These are phyloP conservation scores for Pythium dissimile DNA, from an alignment of 352 stramenopile genomes.

Conservation along the genomic window DNA sequence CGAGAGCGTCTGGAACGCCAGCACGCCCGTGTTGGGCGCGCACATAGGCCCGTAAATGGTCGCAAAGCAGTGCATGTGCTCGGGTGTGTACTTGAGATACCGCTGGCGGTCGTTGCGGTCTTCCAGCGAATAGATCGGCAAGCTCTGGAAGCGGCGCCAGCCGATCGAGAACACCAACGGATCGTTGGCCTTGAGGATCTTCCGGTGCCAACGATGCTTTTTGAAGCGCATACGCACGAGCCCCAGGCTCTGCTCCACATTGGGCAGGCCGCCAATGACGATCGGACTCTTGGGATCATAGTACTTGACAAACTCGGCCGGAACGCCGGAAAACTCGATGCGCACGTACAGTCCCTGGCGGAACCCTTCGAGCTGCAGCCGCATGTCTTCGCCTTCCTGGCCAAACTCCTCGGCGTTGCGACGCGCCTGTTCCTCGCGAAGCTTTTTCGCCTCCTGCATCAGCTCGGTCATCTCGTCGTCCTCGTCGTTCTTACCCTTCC, in stretches of 20 bases:
- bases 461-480: conserved; percentile 88
- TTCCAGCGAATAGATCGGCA: conserved; percentile 98
- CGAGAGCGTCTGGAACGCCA: conserved; percentile 96
- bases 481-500: conserved; percentile 39
- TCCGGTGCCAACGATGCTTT: conserved; percentile 98
- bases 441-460: conserved; percentile 77
- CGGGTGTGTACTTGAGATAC: conserved; percentile 99
- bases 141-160: conserved; percentile 98
- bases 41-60: conserved; percentile 96
- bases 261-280: conserved; percentile 93
- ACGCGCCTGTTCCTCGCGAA: conserved; percentile 76
- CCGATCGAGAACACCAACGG: conserved; percentile 98
- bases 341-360: conserved; percentile 96
- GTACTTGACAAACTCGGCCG: conserved; percentile 93
- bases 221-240: conserved; percentile 97
- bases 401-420: conserved; percentile 95
- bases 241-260: conserved; percentile 94
- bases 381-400: conserved; percentile 90
- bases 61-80: conserved; percentile 99
- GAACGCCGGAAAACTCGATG: conserved; percentile 94
- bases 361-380: conserved; percentile 94
- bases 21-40: conserved; percentile 96
- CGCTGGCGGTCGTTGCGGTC: conserved; percentile 96
- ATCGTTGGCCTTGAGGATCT: conserved; percentile 98
- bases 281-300: conserved; percentile 90